Percentiles rank a stretch among this genome's conserved stretches.
These are phyloP conservation scores for Climacium dendroides DNA, from an alignment of 225 moss, liverwort and hornwort genomes.

Conservation along the genomic window DNA sequence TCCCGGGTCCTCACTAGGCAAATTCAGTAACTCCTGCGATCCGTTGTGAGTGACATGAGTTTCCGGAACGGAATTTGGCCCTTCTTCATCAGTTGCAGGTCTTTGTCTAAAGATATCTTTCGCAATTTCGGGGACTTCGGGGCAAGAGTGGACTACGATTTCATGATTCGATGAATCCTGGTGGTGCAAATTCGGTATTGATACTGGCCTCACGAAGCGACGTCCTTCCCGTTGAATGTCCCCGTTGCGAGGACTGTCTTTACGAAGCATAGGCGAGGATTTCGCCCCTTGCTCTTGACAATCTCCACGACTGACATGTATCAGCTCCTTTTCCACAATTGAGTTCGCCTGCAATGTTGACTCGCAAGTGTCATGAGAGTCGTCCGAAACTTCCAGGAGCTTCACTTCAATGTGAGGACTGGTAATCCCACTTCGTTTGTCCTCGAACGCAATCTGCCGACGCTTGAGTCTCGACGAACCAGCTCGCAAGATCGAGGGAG, in stretches of 20 bases:
- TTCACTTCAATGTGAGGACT: neutral
- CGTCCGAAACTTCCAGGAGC: neutral
- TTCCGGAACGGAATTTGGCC: neutral
- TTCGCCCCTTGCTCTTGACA: neutral
- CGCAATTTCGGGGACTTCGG: neutral
- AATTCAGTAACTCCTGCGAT: neutral
- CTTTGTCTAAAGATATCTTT: neutral
- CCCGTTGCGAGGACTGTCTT: constrained; percentile 7
- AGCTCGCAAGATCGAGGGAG: neutral
- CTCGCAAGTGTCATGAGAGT: neutral
- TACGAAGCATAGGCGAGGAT: constrained; percentile 16
- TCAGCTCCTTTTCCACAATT: neutral
- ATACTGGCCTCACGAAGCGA: neutral
- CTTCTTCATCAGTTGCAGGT: neutral
- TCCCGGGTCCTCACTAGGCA: neutral
- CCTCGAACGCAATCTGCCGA: constrained; percentile 3
- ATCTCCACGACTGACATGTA: constrained; percentile 3
- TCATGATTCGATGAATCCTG: neutral
- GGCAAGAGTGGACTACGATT: neutral
- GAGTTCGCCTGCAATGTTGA: neutral
- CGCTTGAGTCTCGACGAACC: neutral
- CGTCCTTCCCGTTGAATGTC: neutral
- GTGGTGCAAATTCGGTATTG: neutral
- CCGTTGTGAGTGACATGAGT: neutral
- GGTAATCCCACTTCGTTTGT: neutral